Conservation (phyloP, 805 yeast genomes). For the Cyberlindnera americana region DNA sequence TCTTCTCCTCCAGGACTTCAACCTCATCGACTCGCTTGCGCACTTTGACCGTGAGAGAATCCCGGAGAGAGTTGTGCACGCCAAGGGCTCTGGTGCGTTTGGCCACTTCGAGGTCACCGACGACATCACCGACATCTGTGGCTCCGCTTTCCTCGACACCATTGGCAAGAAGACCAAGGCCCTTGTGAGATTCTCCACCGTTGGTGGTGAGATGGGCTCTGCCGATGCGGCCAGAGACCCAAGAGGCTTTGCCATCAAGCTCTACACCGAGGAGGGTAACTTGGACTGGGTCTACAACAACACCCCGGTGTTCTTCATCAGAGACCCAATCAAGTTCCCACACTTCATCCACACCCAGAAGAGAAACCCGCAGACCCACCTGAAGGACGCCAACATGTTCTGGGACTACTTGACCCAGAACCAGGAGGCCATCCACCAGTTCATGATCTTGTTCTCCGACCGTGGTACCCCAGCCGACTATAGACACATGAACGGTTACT, state of each 20-base stretch:
- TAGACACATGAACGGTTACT: constrained; percentile 80
- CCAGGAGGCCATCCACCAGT: constrained; percentile 74
- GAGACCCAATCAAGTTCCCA: constrained; percentile 85
- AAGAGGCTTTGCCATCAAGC: constrained; percentile 77
- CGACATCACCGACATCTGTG: constrained; percentile 70
- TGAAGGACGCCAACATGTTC: constrained; percentile 73
- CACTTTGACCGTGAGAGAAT: constrained; percentile 89
- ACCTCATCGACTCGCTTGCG: constrained; percentile 74
- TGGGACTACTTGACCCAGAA: constrained; percentile 75
- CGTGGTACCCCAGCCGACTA: constrained; percentile 77
- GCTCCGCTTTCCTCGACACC: constrained; percentile 64
- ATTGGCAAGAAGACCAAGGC: constrained; percentile 79
- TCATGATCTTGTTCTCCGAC: constrained; percentile 68
- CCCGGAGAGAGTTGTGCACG: constrained; percentile 92
- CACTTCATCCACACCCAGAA: constrained; percentile 87
- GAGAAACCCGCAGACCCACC: constrained; percentile 77
- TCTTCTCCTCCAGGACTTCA: constrained; percentile 74
- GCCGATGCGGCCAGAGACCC: constrained; percentile 87
- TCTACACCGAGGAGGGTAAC: constrained; percentile 82
- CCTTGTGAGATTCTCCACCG: constrained; percentile 77
- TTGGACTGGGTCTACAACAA: constrained; percentile 83
- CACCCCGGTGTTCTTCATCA: constrained; percentile 79
- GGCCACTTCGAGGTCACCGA: constrained; percentile 87
- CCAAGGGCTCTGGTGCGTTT: constrained; percentile 90
- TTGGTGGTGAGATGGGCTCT: constrained; percentile 81